Base-by-base conservation (phyloP, 73 alveolate genomes). In the Tetrahymena elliotti region DNA sequence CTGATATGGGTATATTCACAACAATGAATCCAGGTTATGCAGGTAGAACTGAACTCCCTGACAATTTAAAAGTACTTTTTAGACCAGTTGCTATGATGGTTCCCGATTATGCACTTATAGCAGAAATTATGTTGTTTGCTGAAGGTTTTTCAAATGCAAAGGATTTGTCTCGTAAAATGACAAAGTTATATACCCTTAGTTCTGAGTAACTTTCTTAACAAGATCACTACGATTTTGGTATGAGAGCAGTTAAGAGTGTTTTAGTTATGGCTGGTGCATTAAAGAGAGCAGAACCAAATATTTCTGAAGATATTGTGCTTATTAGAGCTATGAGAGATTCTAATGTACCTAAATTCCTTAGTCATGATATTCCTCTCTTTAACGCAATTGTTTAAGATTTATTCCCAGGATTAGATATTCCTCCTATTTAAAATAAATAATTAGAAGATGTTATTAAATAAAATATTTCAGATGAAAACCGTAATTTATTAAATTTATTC, bases 1-100 rank as follows among this genome's bases (percentile, higher is more conserved):
- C 98, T 24, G 94, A 98, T 52, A 96, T 98, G 98, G 99, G 99
- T 38, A 98, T 98, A 27, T 99, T 98, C 93, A 98, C 99, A 53
- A 99, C 99, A 0, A 99, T 98, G 99, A 99, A 99, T 96, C 99
- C 99, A 33, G 99, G 99, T 38, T 99, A 98, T 97, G 99, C 98
- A 93, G 99, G 99, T 84, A 98, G 99, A 98, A 97, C 99, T 27
- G 99, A 99, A 96, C 98, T 99, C 52, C 99, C 99, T 33, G 99
- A 99, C 96, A 99, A 99, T 96, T 94, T 99, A 31, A 99, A 99
- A 95, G 99, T 93, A 98, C 98, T 31, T 40, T 95, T 98, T 97
- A 94, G 98, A 96, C 97, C 97, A 83, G 96, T 97, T 93, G 97
- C 99, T 53, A 98, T 98, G 99, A 98, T 98, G 99, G 98, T 98